Conservation (phyloP, 2,329 filamentous ascomycete species). For the Penicillium janthinellum region DNA sequence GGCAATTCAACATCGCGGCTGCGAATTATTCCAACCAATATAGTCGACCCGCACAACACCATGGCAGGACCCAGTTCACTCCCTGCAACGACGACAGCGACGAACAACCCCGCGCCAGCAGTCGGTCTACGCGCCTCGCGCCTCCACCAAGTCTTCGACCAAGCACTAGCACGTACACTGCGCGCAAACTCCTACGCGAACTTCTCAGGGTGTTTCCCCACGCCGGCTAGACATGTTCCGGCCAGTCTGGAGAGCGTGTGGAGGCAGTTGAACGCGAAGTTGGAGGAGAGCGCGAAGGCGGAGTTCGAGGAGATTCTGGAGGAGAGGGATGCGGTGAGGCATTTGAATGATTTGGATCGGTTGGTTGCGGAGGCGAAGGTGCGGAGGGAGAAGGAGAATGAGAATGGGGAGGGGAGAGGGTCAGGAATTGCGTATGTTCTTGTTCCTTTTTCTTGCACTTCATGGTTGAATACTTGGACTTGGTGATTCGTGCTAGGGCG, state of each 20-base stretch:
- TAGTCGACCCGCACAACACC: constrained; percentile 2
- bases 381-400: constrained; percentile 47
- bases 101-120: constrained; percentile 49
- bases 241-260: constrained; percentile 59
- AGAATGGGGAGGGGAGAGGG: constrained; percentile 35
- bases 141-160: constrained; percentile 61
- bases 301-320: constrained; percentile 64
- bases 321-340: constrained; percentile 58
- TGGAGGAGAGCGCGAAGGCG: constrained; percentile 58
- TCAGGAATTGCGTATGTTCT: constrained; percentile 50
- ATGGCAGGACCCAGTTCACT: constrained; percentile 28
- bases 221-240: constrained; percentile 59
- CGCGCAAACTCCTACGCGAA: constrained; percentile 63
- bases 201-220: constrained; percentile 66
- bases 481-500: not conserved
- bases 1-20: not conserved
- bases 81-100: constrained; percentile 12
- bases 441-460: not conserved
- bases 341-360: constrained; percentile 63
- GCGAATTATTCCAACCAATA: not conserved
- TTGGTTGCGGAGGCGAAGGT: constrained; percentile 60
- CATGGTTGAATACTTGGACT: not conserved
- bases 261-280: constrained; percentile 59
- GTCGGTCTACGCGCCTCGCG: constrained; percentile 63
- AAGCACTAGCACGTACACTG: constrained; percentile 62